phyloP scores from a whole-genome alignment of 2,329 filamentous ascomycete species.

The Lachnellula suecica region DNA sequence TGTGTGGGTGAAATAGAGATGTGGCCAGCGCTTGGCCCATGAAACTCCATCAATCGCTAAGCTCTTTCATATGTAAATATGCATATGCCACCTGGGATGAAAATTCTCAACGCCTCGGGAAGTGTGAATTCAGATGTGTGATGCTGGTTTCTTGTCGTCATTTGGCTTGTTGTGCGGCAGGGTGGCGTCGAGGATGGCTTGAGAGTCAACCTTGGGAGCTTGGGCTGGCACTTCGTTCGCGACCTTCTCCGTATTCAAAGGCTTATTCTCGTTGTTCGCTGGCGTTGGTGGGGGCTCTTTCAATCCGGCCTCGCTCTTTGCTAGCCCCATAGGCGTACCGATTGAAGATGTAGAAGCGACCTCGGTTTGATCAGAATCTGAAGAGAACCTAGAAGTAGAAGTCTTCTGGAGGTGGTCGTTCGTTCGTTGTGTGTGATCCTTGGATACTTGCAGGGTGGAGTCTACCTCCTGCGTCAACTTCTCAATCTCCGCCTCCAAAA shows the following conservation, averaged over 20 bases:
- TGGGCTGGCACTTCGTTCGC: constrained; percentile 1
- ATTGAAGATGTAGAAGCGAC: background rate
- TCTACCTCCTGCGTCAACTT: constrained; percentile 37
- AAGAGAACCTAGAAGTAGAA: background rate
- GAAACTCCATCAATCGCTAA: too few relatives aligned
- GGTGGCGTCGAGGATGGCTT: constrained; percentile 11
- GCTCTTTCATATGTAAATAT: too few relatives aligned
- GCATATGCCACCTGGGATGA: too few relatives aligned
- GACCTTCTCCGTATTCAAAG: background rate
- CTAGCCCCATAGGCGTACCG: background rate
- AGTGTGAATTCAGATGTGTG: constrained; percentile 1
- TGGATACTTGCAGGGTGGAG: constrained; percentile 29
- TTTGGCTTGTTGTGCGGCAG: constrained; percentile 12
- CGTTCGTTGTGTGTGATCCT: constrained; percentile 30
- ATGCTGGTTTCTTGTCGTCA: background rate
- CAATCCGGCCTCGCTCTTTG: background rate
- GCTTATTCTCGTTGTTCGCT: background rate
- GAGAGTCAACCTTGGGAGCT: background rate
- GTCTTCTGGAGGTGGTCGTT: constrained; percentile 23
- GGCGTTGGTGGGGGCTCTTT: constrained; percentile 3
- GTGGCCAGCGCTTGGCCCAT: too few relatives aligned
- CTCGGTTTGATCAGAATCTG: background rate
- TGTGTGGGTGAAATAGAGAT: too few relatives aligned
- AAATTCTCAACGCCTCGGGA: too few relatives aligned
- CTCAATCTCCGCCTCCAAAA: constrained; percentile 36